Evolutionary conservation across 495 filamentous ascomycete species (phyloP).

Genomic region (Tuber umbilicatum): DNA sequence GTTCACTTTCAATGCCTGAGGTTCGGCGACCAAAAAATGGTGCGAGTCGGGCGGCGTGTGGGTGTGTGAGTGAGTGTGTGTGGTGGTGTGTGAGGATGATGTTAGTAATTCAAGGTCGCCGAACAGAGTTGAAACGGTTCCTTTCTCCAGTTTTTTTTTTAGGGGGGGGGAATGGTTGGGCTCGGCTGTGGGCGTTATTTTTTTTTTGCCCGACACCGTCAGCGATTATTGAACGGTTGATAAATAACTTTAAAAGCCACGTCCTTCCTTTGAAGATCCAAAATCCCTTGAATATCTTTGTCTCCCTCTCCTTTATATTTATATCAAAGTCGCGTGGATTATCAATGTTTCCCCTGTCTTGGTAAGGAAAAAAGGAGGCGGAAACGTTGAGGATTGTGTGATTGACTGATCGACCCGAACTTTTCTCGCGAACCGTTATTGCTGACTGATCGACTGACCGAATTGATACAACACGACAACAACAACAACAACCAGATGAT

Average conservation of each 20-base stretch:
- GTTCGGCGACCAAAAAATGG: constrained; percentile 2
- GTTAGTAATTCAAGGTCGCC: constrained; percentile 4
- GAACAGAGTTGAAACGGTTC: constrained; percentile 3
- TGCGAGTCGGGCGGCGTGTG: background rate
- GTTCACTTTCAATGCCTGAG: background rate
- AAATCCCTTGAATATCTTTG: background rate
- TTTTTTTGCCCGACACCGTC: background rate
- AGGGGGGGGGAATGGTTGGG: background rate
- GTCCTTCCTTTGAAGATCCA: background rate
- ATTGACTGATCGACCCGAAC: background rate
- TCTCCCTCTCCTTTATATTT: constrained; percentile 2
- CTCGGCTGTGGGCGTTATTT: background rate
- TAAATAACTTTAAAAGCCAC: constrained; percentile 1
- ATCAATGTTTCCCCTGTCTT: background rate
- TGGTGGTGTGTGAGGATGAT: constrained; percentile 3
- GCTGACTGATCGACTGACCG: background rate
- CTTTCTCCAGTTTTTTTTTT: background rate
- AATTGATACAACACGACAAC: background rate
- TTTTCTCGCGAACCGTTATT: background rate
- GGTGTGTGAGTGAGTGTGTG: background rate
- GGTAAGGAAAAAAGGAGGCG: background rate
- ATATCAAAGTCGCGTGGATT: background rate
- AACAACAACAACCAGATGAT: background rate
- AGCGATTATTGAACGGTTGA: background rate
- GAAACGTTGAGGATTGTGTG: background rate